Base-by-base conservation (phyloP, 2,329 filamentous ascomycete species). In the Aspergillus luchuensis region DNA sequence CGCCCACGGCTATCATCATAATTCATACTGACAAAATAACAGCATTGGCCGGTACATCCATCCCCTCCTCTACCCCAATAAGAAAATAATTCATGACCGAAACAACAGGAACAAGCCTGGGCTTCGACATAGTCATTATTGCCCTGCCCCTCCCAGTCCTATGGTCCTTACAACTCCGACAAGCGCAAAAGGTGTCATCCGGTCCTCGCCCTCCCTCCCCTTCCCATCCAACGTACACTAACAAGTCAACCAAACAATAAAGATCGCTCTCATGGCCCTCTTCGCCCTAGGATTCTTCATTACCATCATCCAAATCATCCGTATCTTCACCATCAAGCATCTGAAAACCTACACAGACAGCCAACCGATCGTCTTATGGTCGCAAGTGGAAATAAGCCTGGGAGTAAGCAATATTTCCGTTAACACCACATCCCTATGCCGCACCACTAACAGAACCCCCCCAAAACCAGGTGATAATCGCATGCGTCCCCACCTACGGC, bases 281-380 rank as follows among this genome's bases (percentile, higher is more conserved):
- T 84, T 84, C 66, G 73, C 75, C 2, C 74, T 85, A 23, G 82
- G 82, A n/a, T 70, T 80, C 55, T 84, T 84, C 71, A 78, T 84
- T 47, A 82, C 80, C 5, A 63, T 81, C 50, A 81, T 84, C 58
- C 82, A 84, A 64, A 78, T 82, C 58, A 76, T 84, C 61, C 82
- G 82, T 13, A 81, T 84, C 59, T 76, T 79, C 58, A 82, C 79
- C n/a, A 78, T 84, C 62, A 73, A 74, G 39, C 75, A 72, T 13
- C 75, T 83, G 3, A 63, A 68, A 33, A 79, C 79, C 66, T 80
- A 80, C 60, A 76, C 80, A 36, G 79, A 84, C 68, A 80, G 76
- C 2, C 72, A 78, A 5, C 61, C 68, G 1, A 68, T 79, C 21
- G 76, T 82, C 53, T 72, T 78, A 36, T 83, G 81, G 81, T 82